These are phyloP conservation scores for Dactylellina sp. DNA, from an alignment of 2,329 filamentous ascomycete genomes.

Conservation along the genomic window DNA sequence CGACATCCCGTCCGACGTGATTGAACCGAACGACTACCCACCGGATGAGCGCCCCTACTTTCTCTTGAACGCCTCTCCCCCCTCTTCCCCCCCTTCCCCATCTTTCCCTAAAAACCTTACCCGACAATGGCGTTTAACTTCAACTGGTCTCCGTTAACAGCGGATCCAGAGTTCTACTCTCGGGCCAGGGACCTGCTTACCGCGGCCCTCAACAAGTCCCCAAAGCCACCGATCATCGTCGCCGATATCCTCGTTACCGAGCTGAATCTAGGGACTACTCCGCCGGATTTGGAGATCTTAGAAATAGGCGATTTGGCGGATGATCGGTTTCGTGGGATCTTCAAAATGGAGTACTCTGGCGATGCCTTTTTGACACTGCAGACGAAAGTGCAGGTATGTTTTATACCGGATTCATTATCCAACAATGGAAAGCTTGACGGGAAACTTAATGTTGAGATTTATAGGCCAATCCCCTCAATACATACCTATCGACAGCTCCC, in stretches of 20 bases:
- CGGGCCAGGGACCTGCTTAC: constrained; percentile 94
- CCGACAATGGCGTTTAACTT: constrained; percentile 96
- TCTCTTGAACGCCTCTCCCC: constrained; percentile 30
- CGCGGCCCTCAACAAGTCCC: constrained; percentile 94
- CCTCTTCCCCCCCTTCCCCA: constrained; percentile 12
- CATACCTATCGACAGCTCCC: constrained; percentile 90
- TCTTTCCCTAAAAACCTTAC: not conserved
- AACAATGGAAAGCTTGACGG: too few species aligned
- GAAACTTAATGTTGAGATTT: too few species aligned
- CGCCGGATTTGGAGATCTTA: constrained; percentile 93
- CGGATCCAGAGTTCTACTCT: constrained; percentile 89
- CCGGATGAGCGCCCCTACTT: constrained; percentile 50
- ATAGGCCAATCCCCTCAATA: constrained; percentile 93
- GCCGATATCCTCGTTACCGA: constrained; percentile 99
- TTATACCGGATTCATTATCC: constrained; percentile 48
- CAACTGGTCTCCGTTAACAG: constrained; percentile 99
- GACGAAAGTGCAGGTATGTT: constrained; percentile 87
- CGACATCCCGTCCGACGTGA: constrained; percentile 6
- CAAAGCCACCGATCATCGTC: constrained; percentile 98
- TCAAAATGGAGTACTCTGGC: constrained; percentile 98
- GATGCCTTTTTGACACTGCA: constrained; percentile 95
- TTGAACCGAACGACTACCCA: constrained; percentile 2
- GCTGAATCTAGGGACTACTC: constrained; percentile 93
- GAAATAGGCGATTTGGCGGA: constrained; percentile 98
- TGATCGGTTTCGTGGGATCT: constrained; percentile 96